A percentile compares a stretch with the other conserved stretches of the same genome.
These are phyloP conservation scores for Verticillium albo-atrum DNA, from an alignment of 2,329 filamentous ascomycete species.

Conservation along the genomic window DNA sequence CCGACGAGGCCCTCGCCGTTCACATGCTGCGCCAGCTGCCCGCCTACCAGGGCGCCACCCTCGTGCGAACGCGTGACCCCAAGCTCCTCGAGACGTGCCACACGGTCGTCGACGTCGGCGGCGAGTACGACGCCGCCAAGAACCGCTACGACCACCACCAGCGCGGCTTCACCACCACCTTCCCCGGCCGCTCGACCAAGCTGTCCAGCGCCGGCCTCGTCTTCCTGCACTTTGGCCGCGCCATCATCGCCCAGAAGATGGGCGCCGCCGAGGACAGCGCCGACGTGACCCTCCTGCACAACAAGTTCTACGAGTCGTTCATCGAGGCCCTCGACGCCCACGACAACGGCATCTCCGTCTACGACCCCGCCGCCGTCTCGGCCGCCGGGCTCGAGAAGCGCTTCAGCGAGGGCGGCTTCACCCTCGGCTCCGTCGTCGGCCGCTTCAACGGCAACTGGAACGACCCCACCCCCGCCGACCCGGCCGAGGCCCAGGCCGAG, in stretches of 20 bases:
- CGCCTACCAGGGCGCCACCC: slow-evolving; percentile 65
- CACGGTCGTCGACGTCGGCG: slow-evolving; percentile 96
- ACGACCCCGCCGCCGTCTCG: slow-evolving; percentile 66
- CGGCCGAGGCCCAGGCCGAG: slow-evolving; percentile 58
- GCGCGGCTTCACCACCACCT: slow-evolving; percentile 80
- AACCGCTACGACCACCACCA: slow-evolving; percentile 97
- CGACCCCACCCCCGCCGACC: slow-evolving; percentile 51
- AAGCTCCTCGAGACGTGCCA: slow-evolving; percentile 75
- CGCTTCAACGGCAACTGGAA: slow-evolving; percentile 81
- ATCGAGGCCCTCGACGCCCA: slow-evolving; percentile 96
- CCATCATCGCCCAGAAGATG: slow-evolving; percentile 63
- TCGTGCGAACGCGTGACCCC: slow-evolving; percentile 86
- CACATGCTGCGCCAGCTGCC: slow-evolving; percentile 91
- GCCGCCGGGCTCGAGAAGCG: slow-evolving; percentile 73
- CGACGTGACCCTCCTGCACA: slow-evolving; percentile 72
- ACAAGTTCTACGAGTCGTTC: slow-evolving; percentile 89
- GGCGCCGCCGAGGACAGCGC: slow-evolving; percentile 55
- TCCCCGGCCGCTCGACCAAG: slow-evolving; percentile 80
- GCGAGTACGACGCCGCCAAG: slow-evolving; percentile 73
- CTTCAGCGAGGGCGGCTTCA: slow-evolving; percentile 79
- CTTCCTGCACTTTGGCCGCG: slow-evolving; percentile 89
- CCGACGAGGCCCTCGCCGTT: slow-evolving; percentile 94
- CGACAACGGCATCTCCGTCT: slow-evolving; percentile 87
- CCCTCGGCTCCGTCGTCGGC: slow-evolving; percentile 76
- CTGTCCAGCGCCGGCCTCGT: slow-evolving; percentile 91